Evolutionary conservation across 768 basidiomycete genomes (phyloP).

Genomic region (Lactifluus hygrophoroides): DNA sequence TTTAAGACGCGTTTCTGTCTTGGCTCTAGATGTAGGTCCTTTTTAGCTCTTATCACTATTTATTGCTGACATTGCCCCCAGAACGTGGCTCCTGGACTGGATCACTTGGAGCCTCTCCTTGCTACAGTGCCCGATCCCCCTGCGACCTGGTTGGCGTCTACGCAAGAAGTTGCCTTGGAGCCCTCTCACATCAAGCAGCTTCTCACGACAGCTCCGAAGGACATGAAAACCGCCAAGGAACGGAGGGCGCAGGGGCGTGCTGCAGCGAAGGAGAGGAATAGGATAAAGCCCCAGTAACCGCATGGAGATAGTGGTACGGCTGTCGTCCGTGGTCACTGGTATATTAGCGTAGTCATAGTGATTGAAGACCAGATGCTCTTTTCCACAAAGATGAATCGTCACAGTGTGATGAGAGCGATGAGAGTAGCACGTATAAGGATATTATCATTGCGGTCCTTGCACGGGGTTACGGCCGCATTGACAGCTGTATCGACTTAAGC

Average conservation of each 20-base stretch:
- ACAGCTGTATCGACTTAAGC: not conserved
- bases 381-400: not conserved
- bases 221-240: slow-evolving; percentile 66
- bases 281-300: not conserved
- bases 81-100: slow-evolving; percentile 36
- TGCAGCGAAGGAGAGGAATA: slow-evolving; percentile 36
- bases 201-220: slow-evolving; percentile 66
- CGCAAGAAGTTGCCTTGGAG: slow-evolving; percentile 31
- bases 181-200: slow-evolving; percentile 80
- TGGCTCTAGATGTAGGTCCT: slow-evolving; percentile 57
- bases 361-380: not conserved
- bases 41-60: slow-evolving; percentile 1
- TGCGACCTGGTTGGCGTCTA: slow-evolving; percentile 57
- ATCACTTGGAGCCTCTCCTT: slow-evolving; percentile 30
- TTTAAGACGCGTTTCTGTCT: slow-evolving; percentile 52
- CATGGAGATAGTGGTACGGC: not conserved
- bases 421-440: too few species aligned
- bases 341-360: not conserved
- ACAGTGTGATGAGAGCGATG: not conserved
- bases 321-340: not conserved
- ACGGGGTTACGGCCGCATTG: not conserved
- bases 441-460: not conserved
- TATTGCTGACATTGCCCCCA: slow-evolving; percentile 19
- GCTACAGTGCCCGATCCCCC: slow-evolving; percentile 44
- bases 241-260: slow-evolving; percentile 41